Evolutionary conservation across 441 rosid species (phyloP).

Genomic region (Gossypium davidsonii): DNA sequence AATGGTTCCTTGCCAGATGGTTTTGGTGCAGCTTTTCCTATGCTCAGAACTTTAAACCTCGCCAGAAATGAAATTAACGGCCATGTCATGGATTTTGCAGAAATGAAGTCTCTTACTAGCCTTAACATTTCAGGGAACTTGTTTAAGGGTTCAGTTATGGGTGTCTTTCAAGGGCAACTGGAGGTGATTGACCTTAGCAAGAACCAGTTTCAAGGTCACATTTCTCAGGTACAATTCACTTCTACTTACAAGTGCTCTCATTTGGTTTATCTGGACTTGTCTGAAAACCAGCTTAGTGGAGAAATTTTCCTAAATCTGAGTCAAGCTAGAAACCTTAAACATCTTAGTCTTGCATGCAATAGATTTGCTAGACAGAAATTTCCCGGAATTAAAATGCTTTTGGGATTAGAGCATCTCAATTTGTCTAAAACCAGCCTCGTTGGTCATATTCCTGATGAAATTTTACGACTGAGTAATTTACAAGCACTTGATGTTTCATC

Average conservation of each 20-base stretch:
- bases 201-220: slow-evolving; percentile 73
- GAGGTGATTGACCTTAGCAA: slow-evolving; percentile 65
- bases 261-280: slow-evolving; percentile 71
- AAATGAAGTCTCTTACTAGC: slow-evolving; percentile 44
- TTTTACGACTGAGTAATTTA: slow-evolving; percentile 44
- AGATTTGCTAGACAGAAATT: slow-evolving; percentile 54
- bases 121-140: slow-evolving; percentile 66
- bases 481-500: slow-evolving; percentile 65
- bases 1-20: slow-evolving; percentile 64
- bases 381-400: slow-evolving; percentile 42
- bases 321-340: slow-evolving; percentile 46
- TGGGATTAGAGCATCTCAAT: slow-evolving; percentile 60
- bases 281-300: slow-evolving; percentile 79
- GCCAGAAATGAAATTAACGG: slow-evolving; percentile 64
- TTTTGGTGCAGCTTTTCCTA: slow-evolving; percentile 65
- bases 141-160: slow-evolving; percentile 58
- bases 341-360: slow-evolving; percentile 72
- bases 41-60: slow-evolving; percentile 55
- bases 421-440: slow-evolving; percentile 57
- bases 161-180: slow-evolving; percentile 38
- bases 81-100: slow-evolving; percentile 39
- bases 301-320: slow-evolving; percentile 45
- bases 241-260: slow-evolving; percentile 44
- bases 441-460: slow-evolving; percentile 57
- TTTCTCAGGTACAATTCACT: slow-evolving; percentile 70